Conservation (phyloP, 352 stramenopile species). For the Halophytophthora batemanensis region DNA sequence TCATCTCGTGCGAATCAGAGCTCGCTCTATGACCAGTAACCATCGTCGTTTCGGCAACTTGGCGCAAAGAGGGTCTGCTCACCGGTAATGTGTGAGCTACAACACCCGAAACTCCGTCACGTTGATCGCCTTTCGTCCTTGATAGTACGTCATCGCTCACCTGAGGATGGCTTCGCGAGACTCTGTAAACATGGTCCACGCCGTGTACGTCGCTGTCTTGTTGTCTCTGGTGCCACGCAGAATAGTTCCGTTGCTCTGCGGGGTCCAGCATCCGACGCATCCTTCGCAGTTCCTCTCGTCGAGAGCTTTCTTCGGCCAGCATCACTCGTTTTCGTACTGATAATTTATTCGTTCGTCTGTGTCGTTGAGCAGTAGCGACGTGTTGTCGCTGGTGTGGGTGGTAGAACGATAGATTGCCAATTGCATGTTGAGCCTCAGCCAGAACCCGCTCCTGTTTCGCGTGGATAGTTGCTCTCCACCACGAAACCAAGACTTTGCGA, state of each 20-base stretch:
- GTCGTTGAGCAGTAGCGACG: neutral
- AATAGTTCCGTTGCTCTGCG: conserved; percentile 20
- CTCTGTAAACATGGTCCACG: neutral
- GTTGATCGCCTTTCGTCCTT: no score
- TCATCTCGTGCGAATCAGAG: neutral
- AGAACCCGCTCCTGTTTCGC: conserved; percentile 51
- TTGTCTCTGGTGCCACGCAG: conserved; percentile 2
- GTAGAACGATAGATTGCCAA: conserved; percentile 39
- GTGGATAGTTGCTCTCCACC: conserved; percentile 47
- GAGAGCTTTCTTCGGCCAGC: neutral
- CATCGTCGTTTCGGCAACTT: no score
- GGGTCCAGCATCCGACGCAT: conserved; percentile 42
- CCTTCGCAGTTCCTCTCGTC: conserved; percentile 13
- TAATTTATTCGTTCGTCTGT: conserved; percentile 4
- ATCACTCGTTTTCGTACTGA: neutral
- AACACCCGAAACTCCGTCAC: no score
- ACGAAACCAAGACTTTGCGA: conserved; percentile 20
- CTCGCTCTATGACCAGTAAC: neutral
- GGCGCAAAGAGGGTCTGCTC: no score
- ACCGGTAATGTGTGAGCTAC: no score
- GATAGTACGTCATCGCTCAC: no score
- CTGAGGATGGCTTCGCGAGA: no score
- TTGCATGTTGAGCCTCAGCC: conserved; percentile 28
- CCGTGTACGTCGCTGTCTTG: conserved; percentile 2
- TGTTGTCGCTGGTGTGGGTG: conserved; percentile 27